Base-by-base conservation (phyloP, 2,329 filamentous ascomycete species). In the Aspergillus fumigatus region DNA sequence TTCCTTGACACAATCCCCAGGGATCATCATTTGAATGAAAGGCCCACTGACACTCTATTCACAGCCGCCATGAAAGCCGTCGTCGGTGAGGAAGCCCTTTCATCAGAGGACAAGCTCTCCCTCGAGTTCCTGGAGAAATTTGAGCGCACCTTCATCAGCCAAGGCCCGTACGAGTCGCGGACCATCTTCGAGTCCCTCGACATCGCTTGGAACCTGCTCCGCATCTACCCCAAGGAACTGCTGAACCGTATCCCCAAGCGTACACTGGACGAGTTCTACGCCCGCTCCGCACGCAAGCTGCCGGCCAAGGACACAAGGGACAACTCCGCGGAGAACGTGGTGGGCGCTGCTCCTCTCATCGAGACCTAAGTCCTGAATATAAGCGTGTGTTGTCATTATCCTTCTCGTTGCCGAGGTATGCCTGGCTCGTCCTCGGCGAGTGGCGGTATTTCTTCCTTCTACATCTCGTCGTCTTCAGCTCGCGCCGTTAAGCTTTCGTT, bases 111-210 rank as follows among this genome's bases (percentile, higher is more conserved):
- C 80, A 97, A 97, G 82, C 85, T 97, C 57, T 96, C 93, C 8
- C 85, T 99, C 40, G 94, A 99, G 77, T 99, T 99, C 82, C 80
- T 99, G 67, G 93, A 97, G 73, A 97, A 97, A 79, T 99, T 99
- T 72, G 94, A 99, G 80, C 88, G 89, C 62, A 90, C 89, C 57
- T 99, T 97, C 78, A 96, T 99, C 75, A 82, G 84, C 62, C 94
- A 99, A 77, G 90, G 90, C 53, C 81, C 92, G 19, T 99, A 99
- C 79, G 94, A 99, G 78, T 88, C 88, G 63, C 88, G 94, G 68
- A 88, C 83, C 62, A 96, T 99, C 71, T 92, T 85, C 76, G 94
- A 99, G 77, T 96, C 91, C 48, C 84, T 99, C 60, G 95, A 99
- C 69, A 85, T 96, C 67, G 95, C 94, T 45, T 99, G 94, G 94